Base-by-base conservation (phyloP, 1,284 basidiomycete species). In the Fomes fomentarius region DNA sequence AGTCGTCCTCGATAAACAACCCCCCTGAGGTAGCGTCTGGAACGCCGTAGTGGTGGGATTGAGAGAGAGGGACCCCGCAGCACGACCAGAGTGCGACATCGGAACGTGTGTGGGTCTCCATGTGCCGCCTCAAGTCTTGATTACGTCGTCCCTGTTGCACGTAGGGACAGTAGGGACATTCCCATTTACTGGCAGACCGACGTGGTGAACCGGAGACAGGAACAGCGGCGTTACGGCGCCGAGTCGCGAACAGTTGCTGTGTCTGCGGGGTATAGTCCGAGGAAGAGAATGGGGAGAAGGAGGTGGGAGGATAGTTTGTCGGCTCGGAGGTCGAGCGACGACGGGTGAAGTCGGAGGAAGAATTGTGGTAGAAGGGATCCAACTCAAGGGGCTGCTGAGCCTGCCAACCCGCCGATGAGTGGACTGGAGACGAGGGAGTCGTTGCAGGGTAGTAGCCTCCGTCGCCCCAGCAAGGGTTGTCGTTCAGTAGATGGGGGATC, bases 91-190 rank as follows among this genome's bases (percentile, higher is more conserved):
- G 34, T 6, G 41, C 17, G 19, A 50, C 49, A 19, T 38, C 34
- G 17, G 49, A 42, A 4, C 42, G 41, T 21, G 24, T 44, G 14
- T 50, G 49, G 6, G 49, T 50, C 5, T 28, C 42, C 19, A 50
- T 44, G 49, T 50, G 49, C 2, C 49, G 41, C 8, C 28, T 43
- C 33, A 50, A 42, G 26, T 50, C 49, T 19, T 44, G 41, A 30
- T 24, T 31, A 22, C 49, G 49, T 28, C 49, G 49, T 3, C 49
- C 33, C n/a, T 37, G 35, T 42, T 43, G 49, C 31, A 37, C 34
- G 34, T 50, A 50, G 34, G 34, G 22, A 42, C 49, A 50, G 25
- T 37, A 17, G 6, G 49, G 49, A 22, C 49, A 50, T 9, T 44
- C 30, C 34, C 49, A 35, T 5, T 25, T 11, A 9, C 28, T 34